Evolutionary conservation across 148 eudicot genomes (phyloP).

Genomic region (Agrostemma githago): DNA sequence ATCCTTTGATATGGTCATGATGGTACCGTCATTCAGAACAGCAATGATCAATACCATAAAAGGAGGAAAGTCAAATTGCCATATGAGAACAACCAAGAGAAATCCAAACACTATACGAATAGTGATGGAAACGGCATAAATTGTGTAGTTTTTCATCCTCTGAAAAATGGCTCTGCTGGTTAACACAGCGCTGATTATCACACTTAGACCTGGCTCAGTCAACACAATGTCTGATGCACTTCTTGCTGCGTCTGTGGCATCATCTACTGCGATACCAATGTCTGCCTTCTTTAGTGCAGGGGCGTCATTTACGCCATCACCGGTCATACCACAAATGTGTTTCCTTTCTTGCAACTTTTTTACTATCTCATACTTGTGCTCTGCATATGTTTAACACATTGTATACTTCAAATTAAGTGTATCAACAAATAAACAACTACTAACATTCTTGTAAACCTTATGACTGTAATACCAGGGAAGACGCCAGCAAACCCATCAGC

Average conservation of each 20-base stretch:
- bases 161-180: slow-evolving; percentile 95
- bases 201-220: slow-evolving; percentile 93
- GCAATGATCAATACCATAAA: slow-evolving; percentile 92
- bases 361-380: slow-evolving; percentile 93
- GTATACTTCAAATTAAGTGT: not conserved
- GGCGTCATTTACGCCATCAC: slow-evolving; percentile 97
- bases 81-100: slow-evolving; percentile 67
- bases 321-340: slow-evolving; percentile 95
- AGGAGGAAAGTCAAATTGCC: slow-evolving; percentile 88
- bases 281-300: slow-evolving; percentile 91
- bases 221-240: slow-evolving; percentile 86
- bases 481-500: slow-evolving; percentile 99
- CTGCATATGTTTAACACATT: slow-evolving; percentile 25
- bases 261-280: slow-evolving; percentile 93
- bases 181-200: slow-evolving; percentile 74
- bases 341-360: slow-evolving; percentile 86
- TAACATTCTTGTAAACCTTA: not conserved
- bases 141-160: slow-evolving; percentile 97
- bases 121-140: slow-evolving; percentile 90
- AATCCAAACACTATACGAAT: slow-evolving; percentile 88
- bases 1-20: slow-evolving; percentile 94
- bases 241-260: slow-evolving; percentile 94
- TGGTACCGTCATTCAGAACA: slow-evolving; percentile 83
- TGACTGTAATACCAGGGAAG: slow-evolving; percentile 58
- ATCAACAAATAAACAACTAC: not conserved